These are phyloP conservation scores for Erucastrum elatum DNA, from an alignment of 345 rosid species.

Conservation along the genomic window DNA sequence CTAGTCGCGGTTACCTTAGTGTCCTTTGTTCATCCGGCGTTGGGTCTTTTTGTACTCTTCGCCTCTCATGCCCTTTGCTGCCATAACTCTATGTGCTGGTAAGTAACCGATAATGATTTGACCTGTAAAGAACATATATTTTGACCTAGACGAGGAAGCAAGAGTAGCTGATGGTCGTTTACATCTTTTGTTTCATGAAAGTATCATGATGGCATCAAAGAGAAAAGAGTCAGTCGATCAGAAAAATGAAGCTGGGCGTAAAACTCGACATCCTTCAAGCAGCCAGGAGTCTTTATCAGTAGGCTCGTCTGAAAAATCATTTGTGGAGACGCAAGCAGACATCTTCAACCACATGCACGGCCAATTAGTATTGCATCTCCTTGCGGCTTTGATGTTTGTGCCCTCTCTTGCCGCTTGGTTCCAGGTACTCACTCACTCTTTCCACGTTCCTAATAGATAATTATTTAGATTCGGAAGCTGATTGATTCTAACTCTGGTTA, in stretches of 20 bases:
- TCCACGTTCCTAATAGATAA: background rate
- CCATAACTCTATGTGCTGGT: constrained; percentile 85
- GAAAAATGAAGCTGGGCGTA: constrained; percentile 41
- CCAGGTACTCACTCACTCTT: constrained; percentile 57
- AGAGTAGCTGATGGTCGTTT: constrained; percentile 34
- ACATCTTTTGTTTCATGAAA: constrained; percentile 44
- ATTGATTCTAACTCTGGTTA: background rate
- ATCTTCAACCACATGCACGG: constrained; percentile 83
- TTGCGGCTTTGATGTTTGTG: constrained; percentile 77
- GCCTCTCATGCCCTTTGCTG: constrained; percentile 67
- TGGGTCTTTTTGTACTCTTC: constrained; percentile 73
- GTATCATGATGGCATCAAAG: constrained; percentile 66
- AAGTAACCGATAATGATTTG: constrained; percentile 6
- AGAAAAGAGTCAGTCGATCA: constrained; percentile 52
- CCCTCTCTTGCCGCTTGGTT: constrained; percentile 91
- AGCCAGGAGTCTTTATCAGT: constrained; percentile 43
- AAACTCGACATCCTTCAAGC: constrained; percentile 41
- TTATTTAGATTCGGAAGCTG: background rate
- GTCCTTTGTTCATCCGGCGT: constrained; percentile 81
- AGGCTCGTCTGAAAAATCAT: constrained; percentile 51
- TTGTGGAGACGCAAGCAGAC: constrained; percentile 79
- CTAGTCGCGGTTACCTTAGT: constrained; percentile 60
- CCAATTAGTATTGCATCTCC: constrained; percentile 72
- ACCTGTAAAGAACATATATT: background rate
- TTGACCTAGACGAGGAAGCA: background rate